Conservation (phyloP, 257 asterid genomes). For the Fraxinus excelsior region DNA sequence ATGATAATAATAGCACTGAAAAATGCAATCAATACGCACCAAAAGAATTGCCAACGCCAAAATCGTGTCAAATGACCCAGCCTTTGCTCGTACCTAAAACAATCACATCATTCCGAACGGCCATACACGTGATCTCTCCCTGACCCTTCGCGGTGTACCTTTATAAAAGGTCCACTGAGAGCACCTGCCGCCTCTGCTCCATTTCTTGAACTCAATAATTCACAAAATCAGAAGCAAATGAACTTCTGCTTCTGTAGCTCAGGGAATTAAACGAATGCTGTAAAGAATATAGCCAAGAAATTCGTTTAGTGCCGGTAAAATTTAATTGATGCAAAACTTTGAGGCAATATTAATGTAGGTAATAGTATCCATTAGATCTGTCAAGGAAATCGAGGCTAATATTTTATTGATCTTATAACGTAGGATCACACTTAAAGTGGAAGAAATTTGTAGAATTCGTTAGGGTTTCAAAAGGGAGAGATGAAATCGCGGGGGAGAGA, state of each 20-base stretch:
- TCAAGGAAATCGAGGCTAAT: too few relatives aligned
- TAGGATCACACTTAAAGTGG: too few relatives aligned
- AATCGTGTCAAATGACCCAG: slow-evolving; percentile 92
- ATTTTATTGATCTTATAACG: too few relatives aligned
- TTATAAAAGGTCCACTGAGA: slow-evolving; percentile 88
- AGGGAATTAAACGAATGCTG: background rate
- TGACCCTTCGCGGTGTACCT: slow-evolving; percentile 90
- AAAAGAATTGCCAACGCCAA: slow-evolving; percentile 79
- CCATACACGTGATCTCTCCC: slow-evolving; percentile 90
- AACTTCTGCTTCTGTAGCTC: background rate
- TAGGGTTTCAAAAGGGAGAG: too few relatives aligned
- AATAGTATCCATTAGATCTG: too few relatives aligned
- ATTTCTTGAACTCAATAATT: slow-evolving; percentile 24
- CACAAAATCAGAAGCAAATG: background rate
- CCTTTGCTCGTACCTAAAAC: slow-evolving; percentile 93
- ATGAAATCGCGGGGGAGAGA: too few relatives aligned
- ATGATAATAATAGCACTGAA: background rate
- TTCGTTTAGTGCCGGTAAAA: too few relatives aligned
- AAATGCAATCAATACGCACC: slow-evolving; percentile 40
- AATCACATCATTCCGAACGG: slow-evolving; percentile 92
- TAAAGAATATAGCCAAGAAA: too few relatives aligned
- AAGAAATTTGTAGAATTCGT: too few relatives aligned
- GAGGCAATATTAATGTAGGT: too few relatives aligned
- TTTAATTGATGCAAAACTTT: too few relatives aligned
- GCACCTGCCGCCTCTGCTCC: slow-evolving; percentile 75